Percentiles rank a stretch among this genome's conserved stretches.
These are phyloP conservation scores for Neonectria ditissima DNA, from an alignment of 2,329 filamentous ascomycete genomes.

Conservation along the genomic window DNA sequence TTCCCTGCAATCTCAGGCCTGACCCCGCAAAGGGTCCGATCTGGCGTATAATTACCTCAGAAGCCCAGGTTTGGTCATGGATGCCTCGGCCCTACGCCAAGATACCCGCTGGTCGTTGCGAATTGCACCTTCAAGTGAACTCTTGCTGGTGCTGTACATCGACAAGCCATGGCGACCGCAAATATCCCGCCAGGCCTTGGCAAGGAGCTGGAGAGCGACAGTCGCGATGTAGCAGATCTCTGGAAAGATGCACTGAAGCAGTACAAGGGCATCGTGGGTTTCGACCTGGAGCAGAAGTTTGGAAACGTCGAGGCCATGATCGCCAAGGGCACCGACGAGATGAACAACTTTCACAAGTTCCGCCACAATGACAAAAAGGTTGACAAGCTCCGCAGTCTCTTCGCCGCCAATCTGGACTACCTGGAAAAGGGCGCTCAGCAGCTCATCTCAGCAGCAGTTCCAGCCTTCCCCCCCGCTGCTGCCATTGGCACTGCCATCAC, in stretches of 20 bases:
- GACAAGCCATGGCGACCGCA: slow-evolving; percentile 8
- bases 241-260: slow-evolving; percentile 50
- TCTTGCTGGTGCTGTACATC: background rate
- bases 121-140: background rate
- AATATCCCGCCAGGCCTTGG: slow-evolving; percentile 16
- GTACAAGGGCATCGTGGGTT: slow-evolving; percentile 50
- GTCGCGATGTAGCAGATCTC: slow-evolving; percentile 46
- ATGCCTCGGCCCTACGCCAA: background rate
- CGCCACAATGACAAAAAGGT: slow-evolving; percentile 51
- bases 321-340: slow-evolving; percentile 43
- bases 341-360: slow-evolving; percentile 49
- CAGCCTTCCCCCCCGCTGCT: slow-evolving; percentile 48
- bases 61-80: background rate
- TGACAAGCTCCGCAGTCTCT: slow-evolving; percentile 47
- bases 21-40: background rate
- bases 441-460: slow-evolving; percentile 45
- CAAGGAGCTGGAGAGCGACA: slow-evolving; percentile 41
- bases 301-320: slow-evolving; percentile 44
- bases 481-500: slow-evolving; percentile 51
- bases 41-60: background rate
- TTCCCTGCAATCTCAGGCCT: slow-evolving; percentile 3
- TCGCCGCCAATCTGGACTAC: slow-evolving; percentile 46
- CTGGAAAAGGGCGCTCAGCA: slow-evolving; percentile 47
- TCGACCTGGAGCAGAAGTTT: slow-evolving; percentile 47
- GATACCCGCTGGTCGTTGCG: background rate